Conservation (phyloP, 192 early-diverging fungal genomes). For the Coemansia aciculifera region DNA sequence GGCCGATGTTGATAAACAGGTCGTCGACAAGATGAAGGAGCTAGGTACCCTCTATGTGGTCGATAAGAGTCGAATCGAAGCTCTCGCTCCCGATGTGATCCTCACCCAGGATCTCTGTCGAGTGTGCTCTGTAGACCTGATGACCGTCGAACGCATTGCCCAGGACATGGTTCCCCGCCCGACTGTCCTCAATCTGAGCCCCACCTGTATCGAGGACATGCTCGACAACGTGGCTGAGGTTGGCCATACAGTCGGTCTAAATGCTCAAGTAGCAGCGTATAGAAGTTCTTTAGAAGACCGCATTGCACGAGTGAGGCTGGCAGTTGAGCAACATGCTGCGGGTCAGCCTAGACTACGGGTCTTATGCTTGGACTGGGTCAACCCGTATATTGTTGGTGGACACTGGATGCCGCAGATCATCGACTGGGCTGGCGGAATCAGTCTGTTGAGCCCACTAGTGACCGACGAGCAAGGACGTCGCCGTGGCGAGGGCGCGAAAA, state of each 20-base stretch:
- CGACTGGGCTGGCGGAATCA: slow-evolving; percentile 53
- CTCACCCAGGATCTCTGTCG: slow-evolving; percentile 58
- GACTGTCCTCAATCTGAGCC: slow-evolving; percentile 57
- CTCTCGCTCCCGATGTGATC: slow-evolving; percentile 51
- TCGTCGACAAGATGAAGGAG: slow-evolving; percentile 34
- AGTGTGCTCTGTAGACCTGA: slow-evolving; percentile 60
- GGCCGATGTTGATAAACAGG: slow-evolving; percentile 53
- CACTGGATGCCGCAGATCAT: slow-evolving; percentile 61
- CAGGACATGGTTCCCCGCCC: slow-evolving; percentile 49
- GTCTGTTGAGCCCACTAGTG: slow-evolving; percentile 35
- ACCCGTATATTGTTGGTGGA: slow-evolving; percentile 53
- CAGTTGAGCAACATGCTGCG: neutral
- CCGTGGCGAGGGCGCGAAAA: neutral
- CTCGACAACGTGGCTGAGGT: slow-evolving; percentile 52
- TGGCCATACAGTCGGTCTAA: slow-evolving; percentile 43
- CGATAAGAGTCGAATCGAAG: slow-evolving; percentile 34
- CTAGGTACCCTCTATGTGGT: slow-evolving; percentile 57
- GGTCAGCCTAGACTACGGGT: slow-evolving; percentile 18
- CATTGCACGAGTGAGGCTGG: neutral
- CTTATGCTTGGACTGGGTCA: slow-evolving; percentile 58
- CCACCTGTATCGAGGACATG: slow-evolving; percentile 51
- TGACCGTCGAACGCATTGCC: slow-evolving; percentile 57
- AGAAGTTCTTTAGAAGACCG: neutral
- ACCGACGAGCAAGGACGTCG: slow-evolving; percentile 17
- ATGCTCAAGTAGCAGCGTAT: slow-evolving; percentile 9